phyloP scores from a whole-genome alignment of 208 protist genomes.

The Trichomonas vaginalis region DNA sequence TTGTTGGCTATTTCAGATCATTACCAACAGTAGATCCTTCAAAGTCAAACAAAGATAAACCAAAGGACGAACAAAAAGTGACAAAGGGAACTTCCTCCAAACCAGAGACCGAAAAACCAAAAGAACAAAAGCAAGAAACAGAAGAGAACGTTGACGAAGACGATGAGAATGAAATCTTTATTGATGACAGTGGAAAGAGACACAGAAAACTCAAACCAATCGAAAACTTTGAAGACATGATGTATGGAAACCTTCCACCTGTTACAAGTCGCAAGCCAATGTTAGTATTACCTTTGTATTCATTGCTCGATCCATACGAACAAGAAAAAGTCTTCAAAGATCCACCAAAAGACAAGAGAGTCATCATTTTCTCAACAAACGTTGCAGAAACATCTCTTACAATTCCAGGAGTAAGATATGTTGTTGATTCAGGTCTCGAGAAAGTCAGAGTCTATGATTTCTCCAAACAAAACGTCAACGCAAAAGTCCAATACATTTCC shows the following conservation, averaged over 20 bases:
- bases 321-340: constrained; percentile 62
- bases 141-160: not conserved
- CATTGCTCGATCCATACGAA: constrained; percentile 65
- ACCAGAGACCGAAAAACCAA: not conserved
- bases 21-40: not conserved
- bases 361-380: constrained; percentile 96
- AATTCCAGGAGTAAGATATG: constrained; percentile 59
- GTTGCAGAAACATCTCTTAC: constrained; percentile 99
- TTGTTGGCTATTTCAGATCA: constrained; percentile 56
- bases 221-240: not conserved
- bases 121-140: not conserved
- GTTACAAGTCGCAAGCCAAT: constrained; percentile 36
- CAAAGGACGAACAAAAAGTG: no score
- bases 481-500: constrained; percentile 51
- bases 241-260: not conserved
- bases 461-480: not conserved
- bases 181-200: not conserved
- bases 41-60: not conserved
- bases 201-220: constrained; percentile 11
- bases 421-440: constrained; percentile 14
- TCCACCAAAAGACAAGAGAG: constrained; percentile 39
- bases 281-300: constrained; percentile 90
- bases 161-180: constrained; percentile 6
- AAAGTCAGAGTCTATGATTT: not conserved
- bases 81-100: no score